A percentile compares a stretch with the other conserved stretches of the same genome.
Conservation (phyloP, 495 filamentous ascomycete genomes). For the Daldinia caldariorum region DNA sequence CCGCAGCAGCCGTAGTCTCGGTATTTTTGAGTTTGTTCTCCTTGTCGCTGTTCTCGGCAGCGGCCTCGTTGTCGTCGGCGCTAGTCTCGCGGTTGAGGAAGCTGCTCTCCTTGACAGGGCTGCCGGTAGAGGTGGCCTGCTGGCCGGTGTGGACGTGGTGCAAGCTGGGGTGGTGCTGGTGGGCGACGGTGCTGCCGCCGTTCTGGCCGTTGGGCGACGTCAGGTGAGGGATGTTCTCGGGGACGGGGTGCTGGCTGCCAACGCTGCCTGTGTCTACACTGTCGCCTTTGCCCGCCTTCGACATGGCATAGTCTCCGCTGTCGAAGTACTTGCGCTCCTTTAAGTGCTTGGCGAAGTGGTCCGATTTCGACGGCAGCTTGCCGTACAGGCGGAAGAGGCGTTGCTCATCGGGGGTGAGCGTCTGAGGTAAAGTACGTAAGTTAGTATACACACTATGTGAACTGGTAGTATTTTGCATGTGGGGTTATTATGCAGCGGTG, state of each 20-base stretch:
- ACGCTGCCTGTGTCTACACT: conserved; percentile 93
- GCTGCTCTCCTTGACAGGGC: conserved; percentile 87
- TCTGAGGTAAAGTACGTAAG: conserved; percentile 60
- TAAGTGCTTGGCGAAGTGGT: conserved; percentile 97
- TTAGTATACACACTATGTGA: conserved; percentile 23
- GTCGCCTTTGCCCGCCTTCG: conserved; percentile 96
- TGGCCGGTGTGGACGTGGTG: conserved; percentile 52
- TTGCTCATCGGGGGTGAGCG: conserved; percentile 90
- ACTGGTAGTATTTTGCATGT: background rate
- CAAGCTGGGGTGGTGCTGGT: conserved; percentile 55
- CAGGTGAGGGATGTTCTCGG: conserved; percentile 95
- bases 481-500: conserved; percentile 21
- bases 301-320: conserved; percentile 96
- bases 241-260: conserved; percentile 91
- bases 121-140: conserved; percentile 69
- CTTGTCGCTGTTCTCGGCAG: conserved; percentile 45
- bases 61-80: conserved; percentile 68
- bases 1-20: background rate
- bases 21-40: conserved; percentile 14
- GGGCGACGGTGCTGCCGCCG: conserved; percentile 57
- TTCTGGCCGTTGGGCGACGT: conserved; percentile 68
- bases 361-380: conserved; percentile 94
- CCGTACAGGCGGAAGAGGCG: conserved; percentile 95
- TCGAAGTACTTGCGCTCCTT: conserved; percentile 99
- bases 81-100: conserved; percentile 80